Evolutionary conservation across 176 grass and related monocot genomes (phyloP).

Genomic region (Melocanna baccifera): DNA sequence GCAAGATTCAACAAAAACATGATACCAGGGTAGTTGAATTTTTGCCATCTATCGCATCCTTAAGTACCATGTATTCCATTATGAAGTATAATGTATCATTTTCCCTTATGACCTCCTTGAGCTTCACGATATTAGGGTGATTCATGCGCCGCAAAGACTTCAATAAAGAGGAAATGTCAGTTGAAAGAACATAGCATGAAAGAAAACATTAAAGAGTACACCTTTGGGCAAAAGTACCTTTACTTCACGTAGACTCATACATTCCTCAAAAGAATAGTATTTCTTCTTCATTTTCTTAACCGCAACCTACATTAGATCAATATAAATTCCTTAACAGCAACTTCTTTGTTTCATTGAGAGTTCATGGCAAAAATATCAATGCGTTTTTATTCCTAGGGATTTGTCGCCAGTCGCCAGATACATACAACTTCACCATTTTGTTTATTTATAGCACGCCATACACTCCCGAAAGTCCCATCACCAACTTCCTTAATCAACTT

Average conservation of each 20-base stretch:
- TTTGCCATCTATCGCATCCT: constrained; percentile 15
- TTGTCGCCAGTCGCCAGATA: constrained; percentile 29
- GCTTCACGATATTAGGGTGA: constrained; percentile 95
- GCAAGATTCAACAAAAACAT: constrained; percentile 29
- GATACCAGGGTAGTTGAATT: not conserved
- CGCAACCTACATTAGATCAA: constrained; percentile 64
- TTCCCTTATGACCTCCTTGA: constrained; percentile 97
- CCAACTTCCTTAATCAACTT: constrained; percentile 99
- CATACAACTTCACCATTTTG: constrained; percentile 95
- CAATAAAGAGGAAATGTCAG: constrained; percentile 29
- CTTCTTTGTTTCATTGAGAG: constrained; percentile 4
- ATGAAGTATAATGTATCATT: constrained; percentile 86
- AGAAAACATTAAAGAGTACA: constrained; percentile 3
- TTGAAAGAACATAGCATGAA: not conserved
- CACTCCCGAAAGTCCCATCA: constrained; percentile 96
- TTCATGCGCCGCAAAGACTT: constrained; percentile 96
- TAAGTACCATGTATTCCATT: constrained; percentile 96
- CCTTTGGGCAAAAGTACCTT: constrained; percentile 54
- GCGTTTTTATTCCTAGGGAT: not conserved
- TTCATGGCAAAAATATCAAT: constrained; percentile 1
- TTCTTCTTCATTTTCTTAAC: constrained; percentile 99
- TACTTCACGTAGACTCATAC: constrained; percentile 90
- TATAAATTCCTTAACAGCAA: not conserved
- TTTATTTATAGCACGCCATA: constrained; percentile 99
- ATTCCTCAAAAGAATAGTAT: constrained; percentile 98